A percentile compares a stretch with the other conserved stretches of the same genome.
These are phyloP conservation scores for Lactifluus volemus DNA, from an alignment of 768 basidiomycete species.

Conservation along the genomic window DNA sequence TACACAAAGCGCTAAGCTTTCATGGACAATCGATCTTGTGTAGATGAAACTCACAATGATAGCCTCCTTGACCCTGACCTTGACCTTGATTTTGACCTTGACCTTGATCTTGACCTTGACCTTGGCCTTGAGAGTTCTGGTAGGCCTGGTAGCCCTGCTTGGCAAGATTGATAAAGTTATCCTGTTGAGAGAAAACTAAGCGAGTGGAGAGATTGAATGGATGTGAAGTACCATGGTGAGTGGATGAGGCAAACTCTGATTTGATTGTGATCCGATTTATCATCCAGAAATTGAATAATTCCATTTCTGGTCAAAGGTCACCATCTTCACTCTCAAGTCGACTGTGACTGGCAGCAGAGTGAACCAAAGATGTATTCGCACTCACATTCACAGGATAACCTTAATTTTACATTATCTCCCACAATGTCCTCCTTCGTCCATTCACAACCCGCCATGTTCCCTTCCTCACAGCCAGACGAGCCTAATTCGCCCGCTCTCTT, in stretches of 20 bases:
- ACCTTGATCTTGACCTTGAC: too few species aligned
- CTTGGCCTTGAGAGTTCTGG: conserved; percentile 21
- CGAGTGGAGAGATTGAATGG: not conserved
- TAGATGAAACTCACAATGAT: conserved; percentile 28
- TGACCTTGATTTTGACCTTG: not conserved
- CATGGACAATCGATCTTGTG: not conserved
- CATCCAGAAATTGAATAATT: too few species aligned
- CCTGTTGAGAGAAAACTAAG: conserved; percentile 31
- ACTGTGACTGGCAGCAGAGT: not conserved
- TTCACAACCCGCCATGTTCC: conserved; percentile 2
- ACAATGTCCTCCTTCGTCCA: conserved; percentile 12
- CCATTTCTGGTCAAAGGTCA: not conserved
- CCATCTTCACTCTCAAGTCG: not conserved
- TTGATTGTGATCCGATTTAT: not conserved
- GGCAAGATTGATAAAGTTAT: conserved; percentile 59
- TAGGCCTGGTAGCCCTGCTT: conserved; percentile 56
- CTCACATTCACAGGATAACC: not conserved
- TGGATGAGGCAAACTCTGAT: not conserved
- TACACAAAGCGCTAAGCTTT: not conserved
- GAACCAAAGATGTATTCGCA: not conserved
- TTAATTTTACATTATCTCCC: not conserved
- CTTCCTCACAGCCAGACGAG: conserved; percentile 10
- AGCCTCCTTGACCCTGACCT: conserved; percentile 26
- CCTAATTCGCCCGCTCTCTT: conserved; percentile 18
- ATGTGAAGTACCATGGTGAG: not conserved